phyloP scores from a whole-genome alignment of 2,329 filamentous ascomycete species.

The Talaromyces sp. region DNA sequence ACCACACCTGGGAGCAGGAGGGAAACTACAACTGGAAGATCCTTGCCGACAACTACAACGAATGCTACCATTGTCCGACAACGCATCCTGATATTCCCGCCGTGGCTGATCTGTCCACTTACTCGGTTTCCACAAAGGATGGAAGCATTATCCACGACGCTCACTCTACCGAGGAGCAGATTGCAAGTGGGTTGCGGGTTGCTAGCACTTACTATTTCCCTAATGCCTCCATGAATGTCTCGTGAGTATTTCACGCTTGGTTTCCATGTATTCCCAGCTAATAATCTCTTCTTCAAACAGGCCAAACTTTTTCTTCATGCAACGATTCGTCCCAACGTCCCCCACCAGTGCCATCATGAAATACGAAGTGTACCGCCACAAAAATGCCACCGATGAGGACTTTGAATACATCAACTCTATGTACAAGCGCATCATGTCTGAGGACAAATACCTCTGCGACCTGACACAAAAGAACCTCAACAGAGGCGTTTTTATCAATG shows the following conservation, averaged over 20 bases:
- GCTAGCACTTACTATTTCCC: conserved; percentile 32
- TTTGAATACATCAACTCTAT: conserved; percentile 53
- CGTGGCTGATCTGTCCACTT: conserved; percentile 51
- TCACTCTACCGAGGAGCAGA: conserved; percentile 43
- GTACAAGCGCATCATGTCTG: conserved; percentile 60
- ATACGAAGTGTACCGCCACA: conserved; percentile 61
- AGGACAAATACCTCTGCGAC: conserved; percentile 59
- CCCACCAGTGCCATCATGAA: conserved; percentile 50
- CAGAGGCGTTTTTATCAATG: conserved; percentile 55
- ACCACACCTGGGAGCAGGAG: conserved; percentile 54
- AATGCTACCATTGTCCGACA: conserved; percentile 26
- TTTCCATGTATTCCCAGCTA: background rate
- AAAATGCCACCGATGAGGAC: conserved; percentile 51
- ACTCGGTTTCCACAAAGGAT: conserved; percentile 45
- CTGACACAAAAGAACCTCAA: conserved; percentile 56
- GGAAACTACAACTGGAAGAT: conserved; percentile 58
- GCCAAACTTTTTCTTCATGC: conserved; percentile 57
- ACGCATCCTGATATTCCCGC: conserved; percentile 12
- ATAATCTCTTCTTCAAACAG: conserved; percentile 21
- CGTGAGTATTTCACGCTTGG: conserved; percentile 17
- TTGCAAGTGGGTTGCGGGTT: conserved; percentile 37
- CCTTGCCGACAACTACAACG: conserved; percentile 60
- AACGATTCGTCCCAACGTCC: conserved; percentile 54
- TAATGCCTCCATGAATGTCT: conserved; percentile 27
- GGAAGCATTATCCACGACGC: conserved; percentile 48